Base-by-base conservation (phyloP, 2,329 filamentous ascomycete genomes). In the Nigrospora oryzae region DNA sequence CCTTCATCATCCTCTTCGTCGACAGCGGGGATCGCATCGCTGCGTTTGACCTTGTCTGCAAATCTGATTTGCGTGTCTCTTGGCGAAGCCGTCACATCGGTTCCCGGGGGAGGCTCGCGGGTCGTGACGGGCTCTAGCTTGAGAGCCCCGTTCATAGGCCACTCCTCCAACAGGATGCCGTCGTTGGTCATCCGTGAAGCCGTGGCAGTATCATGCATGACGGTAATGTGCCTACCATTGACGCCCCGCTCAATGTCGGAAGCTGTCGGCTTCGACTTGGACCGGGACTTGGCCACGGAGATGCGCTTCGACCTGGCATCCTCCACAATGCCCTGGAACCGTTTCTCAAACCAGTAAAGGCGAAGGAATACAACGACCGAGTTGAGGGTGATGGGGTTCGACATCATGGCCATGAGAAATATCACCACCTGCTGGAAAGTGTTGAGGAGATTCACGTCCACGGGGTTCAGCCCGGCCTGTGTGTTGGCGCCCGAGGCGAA, bases 281-380 rank as follows among this genome's bases (percentile, higher is more conserved):
- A 66, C 67, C 79, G 65, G 58, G 86, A 68, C 70, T 81, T 69
- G 65, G 74, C 69, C n/a, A 83, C 64, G 33, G 76, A 84, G 44
- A 75, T 74, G 44, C 90, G 79, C 43, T 83, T 70, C 37, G 68
- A 72, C 44, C 81, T 79, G 1, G 86, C 82, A 55, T 95, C 86
- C 32, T 74, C 75, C 13, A 86, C 89, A 51, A 95, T 78, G 55
- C 86, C 76, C 60, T 95, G 86, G 60, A 98, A 97, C 8, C 90
- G 81, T 64, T 94, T 95, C 65, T 98, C 90, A 61, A 98, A 98
- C 91, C 91, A 98, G 66, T 95, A 96, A 2, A 98, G 72, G 23
- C 93, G 85, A 13, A 97, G 75, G 55, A 95, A 91, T 8, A 98
- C 93, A 38, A 98, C 89, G 38, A 80, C 85, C 2, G 86, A 80